Percentiles rank a stretch among this genome's conserved stretches.
Evolutionary conservation across 2,329 filamentous ascomycete species (phyloP).

Genomic region (Myriosclerotinia scirpicola): DNA sequence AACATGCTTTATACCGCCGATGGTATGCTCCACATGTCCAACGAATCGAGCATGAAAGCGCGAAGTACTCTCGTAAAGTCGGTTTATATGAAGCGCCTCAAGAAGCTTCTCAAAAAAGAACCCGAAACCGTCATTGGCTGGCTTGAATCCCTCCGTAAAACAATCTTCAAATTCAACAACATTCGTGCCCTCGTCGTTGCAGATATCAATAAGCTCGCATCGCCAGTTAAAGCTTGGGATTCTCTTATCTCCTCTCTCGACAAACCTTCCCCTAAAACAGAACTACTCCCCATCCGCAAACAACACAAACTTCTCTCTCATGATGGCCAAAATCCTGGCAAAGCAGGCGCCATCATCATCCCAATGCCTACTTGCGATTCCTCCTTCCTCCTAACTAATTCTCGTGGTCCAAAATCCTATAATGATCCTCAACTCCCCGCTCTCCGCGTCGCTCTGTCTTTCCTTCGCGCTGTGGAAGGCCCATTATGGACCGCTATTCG

Average conservation of each 20-base stretch:
- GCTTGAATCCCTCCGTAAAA: conserved; percentile 73
- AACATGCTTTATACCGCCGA: conserved; percentile 65
- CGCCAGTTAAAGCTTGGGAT: conserved; percentile 80
- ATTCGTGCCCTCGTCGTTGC: conserved; percentile 82
- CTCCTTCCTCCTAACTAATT: conserved; percentile 78
- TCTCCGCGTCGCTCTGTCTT: conserved; percentile 83
- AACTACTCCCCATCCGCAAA: conserved; percentile 68
- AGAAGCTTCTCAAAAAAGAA: conserved; percentile 74
- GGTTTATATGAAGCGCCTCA: conserved; percentile 81
- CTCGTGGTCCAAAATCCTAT: conserved; percentile 72
- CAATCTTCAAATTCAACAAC: conserved; percentile 81
- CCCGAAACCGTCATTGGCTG: conserved; percentile 73
- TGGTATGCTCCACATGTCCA: conserved; percentile 77
- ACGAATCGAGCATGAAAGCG: conserved; percentile 73
- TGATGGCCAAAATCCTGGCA: conserved; percentile 73
- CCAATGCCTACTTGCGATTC: conserved; percentile 93
- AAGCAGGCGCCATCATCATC: conserved; percentile 72
- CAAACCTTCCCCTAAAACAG: conserved; percentile 47
- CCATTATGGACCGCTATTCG: conserved; percentile 93
- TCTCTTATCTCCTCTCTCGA: conserved; percentile 47
- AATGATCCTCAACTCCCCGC: conserved; percentile 77
- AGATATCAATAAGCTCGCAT: conserved; percentile 69
- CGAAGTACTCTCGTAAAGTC: conserved; percentile 82
- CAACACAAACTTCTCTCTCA: conserved; percentile 70
- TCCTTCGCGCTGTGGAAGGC: conserved; percentile 90